Percentiles rank a stretch among this genome's conserved stretches.
These are phyloP conservation scores for Bocquillonia castaneifolia DNA, from an alignment of 441 rosid species.

Conservation along the genomic window DNA sequence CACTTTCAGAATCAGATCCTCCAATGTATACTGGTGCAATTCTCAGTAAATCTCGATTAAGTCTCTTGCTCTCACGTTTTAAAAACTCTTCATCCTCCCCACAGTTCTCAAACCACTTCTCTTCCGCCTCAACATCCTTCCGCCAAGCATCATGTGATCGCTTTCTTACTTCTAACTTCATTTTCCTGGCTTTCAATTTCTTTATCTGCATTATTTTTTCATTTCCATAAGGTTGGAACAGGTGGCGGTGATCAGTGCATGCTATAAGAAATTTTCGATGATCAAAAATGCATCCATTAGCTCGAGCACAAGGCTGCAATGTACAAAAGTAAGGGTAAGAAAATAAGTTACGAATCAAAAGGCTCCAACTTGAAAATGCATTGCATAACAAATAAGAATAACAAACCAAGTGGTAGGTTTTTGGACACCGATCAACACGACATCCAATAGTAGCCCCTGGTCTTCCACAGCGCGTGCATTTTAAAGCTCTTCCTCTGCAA, in stretches of 20 bases:
- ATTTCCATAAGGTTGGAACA: conserved; percentile 77
- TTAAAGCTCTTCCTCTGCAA: conserved; percentile 84
- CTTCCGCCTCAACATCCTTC: conserved; percentile 94
- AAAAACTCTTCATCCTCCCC: conserved; percentile 99
- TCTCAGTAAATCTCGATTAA: conserved; percentile 86
- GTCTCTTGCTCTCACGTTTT: conserved; percentile 95
- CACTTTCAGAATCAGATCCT: conserved; percentile 57
- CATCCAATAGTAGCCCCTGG: conserved; percentile 99
- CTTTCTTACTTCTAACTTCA: conserved; percentile 74
- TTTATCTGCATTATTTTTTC: conserved; percentile 51
- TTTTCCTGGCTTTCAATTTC: conserved; percentile 78
- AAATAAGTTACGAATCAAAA: background rate
- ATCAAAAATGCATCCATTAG: conserved; percentile 90
- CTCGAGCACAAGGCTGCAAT: conserved; percentile 96
- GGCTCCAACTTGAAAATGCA: background rate
- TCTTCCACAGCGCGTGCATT: conserved; percentile 95
- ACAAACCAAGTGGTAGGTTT: conserved; percentile 95
- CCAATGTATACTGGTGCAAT: conserved; percentile 95
- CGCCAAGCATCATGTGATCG: conserved; percentile 77
- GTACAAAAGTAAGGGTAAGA: conserved; percentile 19
- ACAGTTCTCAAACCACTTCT: conserved; percentile 96
- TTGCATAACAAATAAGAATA: conserved; percentile 22
- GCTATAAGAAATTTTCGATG: conserved; percentile 98
- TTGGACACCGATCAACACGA: conserved; percentile 97
- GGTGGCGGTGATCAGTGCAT: conserved; percentile 85